These are phyloP conservation scores for Fraxinus latifolia DNA, from an alignment of 305 asterid genomes.

Conservation along the genomic window DNA sequence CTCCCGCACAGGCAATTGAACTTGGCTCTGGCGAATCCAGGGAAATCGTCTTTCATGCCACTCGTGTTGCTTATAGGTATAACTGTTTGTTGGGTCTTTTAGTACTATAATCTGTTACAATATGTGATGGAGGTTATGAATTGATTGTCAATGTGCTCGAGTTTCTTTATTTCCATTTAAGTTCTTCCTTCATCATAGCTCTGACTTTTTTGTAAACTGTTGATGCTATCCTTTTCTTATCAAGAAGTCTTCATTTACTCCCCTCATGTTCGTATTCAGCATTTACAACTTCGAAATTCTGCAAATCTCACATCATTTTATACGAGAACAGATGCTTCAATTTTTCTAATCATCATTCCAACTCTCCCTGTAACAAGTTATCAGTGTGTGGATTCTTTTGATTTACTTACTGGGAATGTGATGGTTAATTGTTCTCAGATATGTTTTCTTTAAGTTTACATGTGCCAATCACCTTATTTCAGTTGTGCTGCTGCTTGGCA, in stretches of 20 bases:
- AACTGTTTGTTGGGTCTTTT: background rate
- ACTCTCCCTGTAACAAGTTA: background rate
- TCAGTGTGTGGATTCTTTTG: conserved; percentile 12
- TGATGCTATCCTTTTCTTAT: conserved; percentile 19
- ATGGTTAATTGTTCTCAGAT: conserved; percentile 1
- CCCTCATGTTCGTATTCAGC: background rate
- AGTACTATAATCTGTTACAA: background rate
- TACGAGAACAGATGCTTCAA: conserved; percentile 1
- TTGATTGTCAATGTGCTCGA: background rate
- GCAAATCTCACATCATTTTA: background rate
- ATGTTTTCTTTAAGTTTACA: conserved; percentile 1
- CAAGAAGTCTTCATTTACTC: background rate
- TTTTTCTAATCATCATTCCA: conserved; percentile 1
- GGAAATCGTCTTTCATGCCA: conserved; percentile 76
- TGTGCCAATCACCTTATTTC: background rate
- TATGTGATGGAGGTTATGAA: background rate
- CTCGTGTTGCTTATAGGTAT: conserved; percentile 94
- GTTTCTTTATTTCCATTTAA: background rate
- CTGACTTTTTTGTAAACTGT: conserved; percentile 11
- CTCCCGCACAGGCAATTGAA: conserved; percentile 84
- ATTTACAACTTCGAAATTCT: background rate
- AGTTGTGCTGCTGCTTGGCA: conserved; percentile 9
- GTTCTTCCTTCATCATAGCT: conserved; percentile 9
- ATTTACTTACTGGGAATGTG: background rate
- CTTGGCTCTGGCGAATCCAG: conserved; percentile 88